Percentiles rank a stretch among this genome's conserved stretches.
Conservation (phyloP, 371 early-diverging fungal species). For the Apophysomyces variabilis region DNA sequence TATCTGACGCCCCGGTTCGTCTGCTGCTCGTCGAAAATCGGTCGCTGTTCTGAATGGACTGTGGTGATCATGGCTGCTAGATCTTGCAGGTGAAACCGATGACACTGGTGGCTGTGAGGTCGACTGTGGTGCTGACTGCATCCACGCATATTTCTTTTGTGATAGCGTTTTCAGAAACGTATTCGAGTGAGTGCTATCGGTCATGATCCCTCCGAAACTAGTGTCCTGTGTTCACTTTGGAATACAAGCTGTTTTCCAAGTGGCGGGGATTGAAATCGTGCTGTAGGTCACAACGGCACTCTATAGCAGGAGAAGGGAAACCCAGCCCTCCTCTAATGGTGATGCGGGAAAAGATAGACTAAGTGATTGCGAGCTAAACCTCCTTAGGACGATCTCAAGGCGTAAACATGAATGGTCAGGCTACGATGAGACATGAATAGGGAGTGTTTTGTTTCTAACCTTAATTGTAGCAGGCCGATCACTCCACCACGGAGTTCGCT, state of each 20-base stretch:
- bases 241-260: background rate
- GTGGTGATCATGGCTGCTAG: slow-evolving; percentile 7
- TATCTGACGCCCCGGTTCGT: background rate
- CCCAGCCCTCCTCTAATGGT: too few relatives aligned
- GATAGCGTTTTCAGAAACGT: slow-evolving; percentile 48
- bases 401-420: too few relatives aligned
- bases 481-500: too few relatives aligned
- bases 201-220: background rate
- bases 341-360: too few relatives aligned
- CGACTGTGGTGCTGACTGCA: slow-evolving; percentile 39
- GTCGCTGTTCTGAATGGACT: background rate
- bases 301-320: too few relatives aligned
- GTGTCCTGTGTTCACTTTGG: background rate
- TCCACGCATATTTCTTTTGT: slow-evolving; percentile 58
- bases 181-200: slow-evolving; percentile 21
- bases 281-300: too few relatives aligned
- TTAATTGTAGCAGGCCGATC: too few relatives aligned
- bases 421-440: too few relatives aligned
- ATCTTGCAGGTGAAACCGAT: background rate
- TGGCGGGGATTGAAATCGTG: background rate
- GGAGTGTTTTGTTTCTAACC: too few relatives aligned
- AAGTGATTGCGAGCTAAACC: too few relatives aligned
- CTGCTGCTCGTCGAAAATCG: slow-evolving; percentile 13
- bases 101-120: slow-evolving; percentile 10
- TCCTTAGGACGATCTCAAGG: too few relatives aligned